Percentiles rank a stretch among this genome's conserved stretches.
phyloP scores from a whole-genome alignment of 768 basidiomycete genomes.

The Termitomyces sp. region DNA sequence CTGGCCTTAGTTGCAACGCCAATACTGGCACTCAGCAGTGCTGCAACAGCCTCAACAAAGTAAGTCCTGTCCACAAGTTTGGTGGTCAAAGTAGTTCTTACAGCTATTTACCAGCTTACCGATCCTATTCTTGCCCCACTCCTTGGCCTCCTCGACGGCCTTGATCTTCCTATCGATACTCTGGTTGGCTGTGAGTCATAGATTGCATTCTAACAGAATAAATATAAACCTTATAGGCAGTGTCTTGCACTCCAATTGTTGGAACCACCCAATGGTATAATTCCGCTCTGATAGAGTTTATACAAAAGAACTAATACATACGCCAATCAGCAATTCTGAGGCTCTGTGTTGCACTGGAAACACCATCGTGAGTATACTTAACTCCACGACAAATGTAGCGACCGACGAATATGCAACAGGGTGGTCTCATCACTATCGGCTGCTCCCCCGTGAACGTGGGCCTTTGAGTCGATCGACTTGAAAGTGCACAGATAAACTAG shows the following conservation, averaged over 20 bases:
- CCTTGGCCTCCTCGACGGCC: slow-evolving; percentile 9
- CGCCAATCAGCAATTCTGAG: slow-evolving; percentile 6
- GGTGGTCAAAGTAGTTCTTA: not conserved
- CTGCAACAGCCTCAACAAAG: not conserved
- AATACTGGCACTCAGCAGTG: slow-evolving; percentile 6
- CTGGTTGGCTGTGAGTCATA: slow-evolving; percentile 13
- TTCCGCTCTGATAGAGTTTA: not conserved
- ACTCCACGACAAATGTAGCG: not conserved
- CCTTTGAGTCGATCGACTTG: not conserved
- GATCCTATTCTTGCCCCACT: slow-evolving; percentile 3
- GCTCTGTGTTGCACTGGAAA: slow-evolving; percentile 17
- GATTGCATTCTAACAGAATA: too few relatives aligned
- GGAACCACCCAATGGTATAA: slow-evolving; percentile 4
- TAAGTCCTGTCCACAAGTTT: not conserved
- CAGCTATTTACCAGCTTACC: not conserved
- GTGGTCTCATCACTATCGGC: slow-evolving; percentile 12
- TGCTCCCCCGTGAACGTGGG: slow-evolving; percentile 16
- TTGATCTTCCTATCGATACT: slow-evolving; percentile 2
- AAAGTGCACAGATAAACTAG: not conserved
- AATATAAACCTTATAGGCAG: not conserved
- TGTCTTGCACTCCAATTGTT: slow-evolving; percentile 13
- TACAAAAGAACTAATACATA: not conserved
- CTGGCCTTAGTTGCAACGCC: not conserved
- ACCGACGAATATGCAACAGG: slow-evolving; percentile 4
- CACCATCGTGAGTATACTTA: slow-evolving; percentile 12